These are phyloP conservation scores for Schizophyllum amplum DNA, from an alignment of 1,284 basidiomycete species.

Conservation along the genomic window DNA sequence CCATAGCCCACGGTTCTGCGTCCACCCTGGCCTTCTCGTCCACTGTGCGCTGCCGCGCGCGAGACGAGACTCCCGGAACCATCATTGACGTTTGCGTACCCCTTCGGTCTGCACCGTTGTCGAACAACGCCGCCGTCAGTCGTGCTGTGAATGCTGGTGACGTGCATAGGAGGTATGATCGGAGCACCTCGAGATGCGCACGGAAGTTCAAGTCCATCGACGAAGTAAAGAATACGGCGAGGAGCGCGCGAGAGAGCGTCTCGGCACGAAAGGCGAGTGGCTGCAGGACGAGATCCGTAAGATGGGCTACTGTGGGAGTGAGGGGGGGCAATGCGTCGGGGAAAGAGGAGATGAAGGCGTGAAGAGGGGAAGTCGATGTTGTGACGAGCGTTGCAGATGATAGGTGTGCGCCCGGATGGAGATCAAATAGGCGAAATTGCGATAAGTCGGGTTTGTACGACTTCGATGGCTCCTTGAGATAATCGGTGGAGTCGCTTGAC, in stretches of 20 bases:
- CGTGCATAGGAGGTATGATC: constrained; percentile 62
- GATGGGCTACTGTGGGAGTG: constrained; percentile 51
- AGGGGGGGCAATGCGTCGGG: constrained; percentile 50
- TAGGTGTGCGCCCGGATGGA: constrained; percentile 46
- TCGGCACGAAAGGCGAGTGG: constrained; percentile 50
- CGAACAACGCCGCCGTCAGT: constrained; percentile 59
- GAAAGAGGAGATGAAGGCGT: constrained; percentile 45
- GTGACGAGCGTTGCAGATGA: constrained; percentile 18
- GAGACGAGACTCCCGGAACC: too few relatives aligned
- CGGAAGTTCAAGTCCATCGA: constrained; percentile 47
- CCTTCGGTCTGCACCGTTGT: constrained; percentile 27
- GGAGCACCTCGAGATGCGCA: constrained; percentile 57
- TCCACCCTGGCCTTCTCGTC: constrained; percentile 14
- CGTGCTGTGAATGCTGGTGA: constrained; percentile 58
- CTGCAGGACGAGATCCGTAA: constrained; percentile 49
- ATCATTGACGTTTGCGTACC: too few relatives aligned
- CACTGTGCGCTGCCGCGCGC: constrained; percentile 14
- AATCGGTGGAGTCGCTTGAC: not conserved
- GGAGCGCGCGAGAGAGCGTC: constrained; percentile 50
- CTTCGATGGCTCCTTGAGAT: not conserved
- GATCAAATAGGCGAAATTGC: constrained; percentile 53
- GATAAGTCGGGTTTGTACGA: constrained; percentile 29
- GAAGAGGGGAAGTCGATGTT: constrained; percentile 25
- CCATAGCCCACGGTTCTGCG: constrained; percentile 53
- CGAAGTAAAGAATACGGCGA: constrained; percentile 50